Conservation (phyloP, 2,329 filamentous ascomycete genomes). For the Fusarium algeriense region DNA sequence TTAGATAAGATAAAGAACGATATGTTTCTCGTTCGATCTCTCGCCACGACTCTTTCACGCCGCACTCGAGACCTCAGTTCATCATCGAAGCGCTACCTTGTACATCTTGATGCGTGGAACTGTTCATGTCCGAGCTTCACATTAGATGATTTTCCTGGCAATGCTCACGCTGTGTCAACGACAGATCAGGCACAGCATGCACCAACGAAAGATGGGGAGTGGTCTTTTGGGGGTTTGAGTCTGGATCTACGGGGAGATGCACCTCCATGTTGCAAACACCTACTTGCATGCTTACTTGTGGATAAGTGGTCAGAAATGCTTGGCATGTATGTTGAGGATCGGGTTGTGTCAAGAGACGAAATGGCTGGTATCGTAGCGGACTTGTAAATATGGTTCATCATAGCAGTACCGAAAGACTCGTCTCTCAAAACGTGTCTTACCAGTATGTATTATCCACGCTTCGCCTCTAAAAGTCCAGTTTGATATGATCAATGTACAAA, state of each 20-base stretch:
- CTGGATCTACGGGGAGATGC: constrained; percentile 54
- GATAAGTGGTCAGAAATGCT: constrained; percentile 73
- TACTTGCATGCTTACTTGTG: constrained; percentile 84
- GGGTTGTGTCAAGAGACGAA: constrained; percentile 70
- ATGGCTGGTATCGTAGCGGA: constrained; percentile 76
- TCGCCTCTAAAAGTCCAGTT: constrained; percentile 45
- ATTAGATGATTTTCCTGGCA: constrained; percentile 73
- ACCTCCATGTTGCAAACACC: constrained; percentile 84
- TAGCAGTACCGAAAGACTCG: constrained; percentile 10
- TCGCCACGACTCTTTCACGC: constrained; percentile 52
- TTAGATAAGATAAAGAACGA: constrained; percentile 36
- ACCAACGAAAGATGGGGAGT: constrained; percentile 26
- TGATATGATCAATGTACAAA: constrained; percentile 50
- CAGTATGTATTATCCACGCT: constrained; percentile 41
- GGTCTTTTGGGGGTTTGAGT: constrained; percentile 65
- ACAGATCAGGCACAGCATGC: constrained; percentile 1
- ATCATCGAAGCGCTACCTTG: constrained; percentile 68
- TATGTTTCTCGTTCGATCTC: constrained; percentile 75
- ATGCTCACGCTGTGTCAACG: constrained; percentile 13
- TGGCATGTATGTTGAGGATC: constrained; percentile 66
- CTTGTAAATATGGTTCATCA: constrained; percentile 42
- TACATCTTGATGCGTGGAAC: constrained; percentile 82
- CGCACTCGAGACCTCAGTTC: constrained; percentile 29
- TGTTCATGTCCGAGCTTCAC: constrained; percentile 91
- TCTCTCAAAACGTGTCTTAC: constrained; percentile 18